Evolutionary conservation across 83 land plant species (phyloP).

Genomic region (Thuja plicata): DNA sequence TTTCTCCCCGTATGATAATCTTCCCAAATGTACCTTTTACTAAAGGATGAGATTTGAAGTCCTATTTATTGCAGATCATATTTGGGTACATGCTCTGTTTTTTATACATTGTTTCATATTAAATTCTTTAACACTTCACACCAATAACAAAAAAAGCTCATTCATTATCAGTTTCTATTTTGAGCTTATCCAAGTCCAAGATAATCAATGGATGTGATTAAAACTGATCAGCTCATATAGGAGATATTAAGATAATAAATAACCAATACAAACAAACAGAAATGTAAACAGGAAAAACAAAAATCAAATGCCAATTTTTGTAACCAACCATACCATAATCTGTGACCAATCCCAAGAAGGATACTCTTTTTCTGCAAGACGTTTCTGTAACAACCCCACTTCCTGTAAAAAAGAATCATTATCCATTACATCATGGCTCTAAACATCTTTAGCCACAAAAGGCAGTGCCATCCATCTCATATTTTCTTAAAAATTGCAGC

Average conservation of each 20-base stretch:
- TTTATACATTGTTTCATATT: neutral
- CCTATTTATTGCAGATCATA: neutral
- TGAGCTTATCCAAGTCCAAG: neutral
- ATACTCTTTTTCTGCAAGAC: conserved; percentile 12
- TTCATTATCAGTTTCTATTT: neutral
- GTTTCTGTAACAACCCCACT: conserved; percentile 5
- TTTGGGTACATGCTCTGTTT: neutral
- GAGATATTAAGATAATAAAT: neutral
- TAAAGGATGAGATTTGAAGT: neutral
- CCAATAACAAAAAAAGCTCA: neutral
- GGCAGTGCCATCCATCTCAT: neutral
- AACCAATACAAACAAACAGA: conserved; percentile 12
- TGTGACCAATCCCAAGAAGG: neutral
- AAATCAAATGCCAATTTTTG: neutral
- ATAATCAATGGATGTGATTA: neutral
- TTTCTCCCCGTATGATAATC: neutral
- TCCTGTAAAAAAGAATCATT: neutral
- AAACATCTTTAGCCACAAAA: neutral
- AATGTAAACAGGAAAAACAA: neutral
- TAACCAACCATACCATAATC: neutral
- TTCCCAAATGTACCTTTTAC: neutral
- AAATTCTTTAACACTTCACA: neutral
- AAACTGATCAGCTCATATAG: neutral
- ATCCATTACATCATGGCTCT: neutral
- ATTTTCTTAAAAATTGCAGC: neutral